A percentile compares a stretch with the other conserved stretches of the same genome.
Conservation (phyloP, 495 filamentous ascomycete genomes). For the Neurospora sp. region DNA sequence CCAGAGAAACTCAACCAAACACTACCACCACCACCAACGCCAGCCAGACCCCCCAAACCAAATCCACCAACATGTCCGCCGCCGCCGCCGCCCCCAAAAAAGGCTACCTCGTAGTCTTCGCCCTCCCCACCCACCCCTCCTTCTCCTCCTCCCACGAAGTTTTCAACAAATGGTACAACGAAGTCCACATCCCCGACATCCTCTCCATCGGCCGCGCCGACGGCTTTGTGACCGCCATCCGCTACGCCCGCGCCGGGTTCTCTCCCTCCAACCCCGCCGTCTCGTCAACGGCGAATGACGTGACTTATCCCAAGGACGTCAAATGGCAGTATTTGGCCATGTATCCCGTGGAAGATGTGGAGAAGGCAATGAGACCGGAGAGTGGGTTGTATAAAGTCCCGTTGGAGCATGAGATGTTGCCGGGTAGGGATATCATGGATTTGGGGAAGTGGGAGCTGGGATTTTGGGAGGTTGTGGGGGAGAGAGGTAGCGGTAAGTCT, state of each 20-base stretch:
- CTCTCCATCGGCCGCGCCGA: background rate
- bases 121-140: background rate
- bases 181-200: background rate
- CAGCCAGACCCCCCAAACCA: background rate
- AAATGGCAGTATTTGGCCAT: background rate
- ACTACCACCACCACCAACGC: background rate
- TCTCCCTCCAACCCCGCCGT: background rate
- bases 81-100: background rate
- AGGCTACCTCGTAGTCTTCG: background rate
- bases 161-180: background rate
- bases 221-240: background rate
- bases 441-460: background rate
- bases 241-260: background rate
- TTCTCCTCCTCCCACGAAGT: background rate
- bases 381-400: background rate
- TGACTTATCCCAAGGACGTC: background rate
- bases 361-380: background rate
- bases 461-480: background rate
- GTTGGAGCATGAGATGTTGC: background rate
- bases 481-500: background rate
- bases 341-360: background rate
- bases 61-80: background rate
- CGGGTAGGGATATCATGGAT: background rate
- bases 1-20: background rate
- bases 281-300: background rate